A percentile compares a stretch with the other conserved stretches of the same genome.
Evolutionary conservation across 2,329 filamentous ascomycete genomes (phyloP).

Genomic region (Calonectria multiphialidica): DNA sequence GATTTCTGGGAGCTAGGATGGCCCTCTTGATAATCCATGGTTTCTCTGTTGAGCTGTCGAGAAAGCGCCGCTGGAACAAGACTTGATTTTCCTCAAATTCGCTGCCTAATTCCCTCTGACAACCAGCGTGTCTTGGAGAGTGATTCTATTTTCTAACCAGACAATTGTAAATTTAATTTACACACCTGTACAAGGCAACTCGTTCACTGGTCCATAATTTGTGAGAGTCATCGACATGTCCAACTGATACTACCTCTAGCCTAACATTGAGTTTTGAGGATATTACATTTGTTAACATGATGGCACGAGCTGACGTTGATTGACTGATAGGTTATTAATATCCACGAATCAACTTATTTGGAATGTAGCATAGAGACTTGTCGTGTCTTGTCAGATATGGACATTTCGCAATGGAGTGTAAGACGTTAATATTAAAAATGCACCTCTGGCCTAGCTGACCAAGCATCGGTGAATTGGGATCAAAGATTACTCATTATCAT

Average conservation of each 20-base stretch:
- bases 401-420: background rate
- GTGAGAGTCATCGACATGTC: slow-evolving; percentile 14
- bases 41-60: background rate
- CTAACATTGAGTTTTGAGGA: background rate
- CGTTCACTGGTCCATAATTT: slow-evolving; percentile 10
- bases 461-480: background rate
- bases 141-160: background rate
- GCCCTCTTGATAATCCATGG: slow-evolving; percentile 13
- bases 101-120: background rate
- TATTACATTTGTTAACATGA: background rate
- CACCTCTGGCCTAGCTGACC: background rate
- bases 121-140: background rate
- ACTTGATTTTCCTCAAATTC: slow-evolving; percentile 3
- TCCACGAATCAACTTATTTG: background rate
- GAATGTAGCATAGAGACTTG: background rate
- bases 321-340: background rate
- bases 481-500: background rate
- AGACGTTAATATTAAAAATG: background rate
- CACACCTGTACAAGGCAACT: slow-evolving; percentile 15
- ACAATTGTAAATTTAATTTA: background rate
- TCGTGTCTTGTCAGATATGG: background rate
- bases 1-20: background rate
- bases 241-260: background rate
- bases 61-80: background rate
- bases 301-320: background rate